A percentile compares a stretch with the other conserved stretches of the same genome.
phyloP scores from a whole-genome alignment of 495 filamentous ascomycete genomes.

The Aspergillus indologenus region DNA sequence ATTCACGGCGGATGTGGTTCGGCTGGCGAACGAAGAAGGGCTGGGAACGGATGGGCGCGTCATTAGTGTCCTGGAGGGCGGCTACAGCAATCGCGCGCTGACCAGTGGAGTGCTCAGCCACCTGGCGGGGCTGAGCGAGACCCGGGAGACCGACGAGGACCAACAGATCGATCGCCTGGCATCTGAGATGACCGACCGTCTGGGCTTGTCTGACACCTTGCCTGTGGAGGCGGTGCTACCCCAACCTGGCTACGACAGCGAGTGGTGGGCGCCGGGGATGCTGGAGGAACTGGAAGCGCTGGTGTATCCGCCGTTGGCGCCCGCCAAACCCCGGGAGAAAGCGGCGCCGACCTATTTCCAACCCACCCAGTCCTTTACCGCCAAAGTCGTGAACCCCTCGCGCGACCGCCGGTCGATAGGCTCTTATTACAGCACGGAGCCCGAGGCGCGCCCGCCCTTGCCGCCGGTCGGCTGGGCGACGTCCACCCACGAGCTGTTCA shows the following conservation, averaged over 20 bases:
- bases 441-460: constrained; percentile 56
- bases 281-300: constrained; percentile 65
- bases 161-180: constrained; percentile 19
- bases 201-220: constrained; percentile 15
- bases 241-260: constrained; percentile 50
- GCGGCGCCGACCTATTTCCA: constrained; percentile 65
- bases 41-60: constrained; percentile 76
- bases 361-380: constrained; percentile 73
- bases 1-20: constrained; percentile 79
- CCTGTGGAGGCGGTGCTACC: constrained; percentile 6
- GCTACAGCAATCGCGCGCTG: constrained; percentile 89
- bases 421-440: constrained; percentile 27
- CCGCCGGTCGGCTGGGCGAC: constrained; percentile 82
- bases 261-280: constrained; percentile 71
- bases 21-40: constrained; percentile 75
- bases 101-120: constrained; percentile 87
- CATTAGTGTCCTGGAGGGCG: constrained; percentile 91
- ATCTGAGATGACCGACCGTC: constrained; percentile 27
- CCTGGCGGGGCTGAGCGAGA: constrained; percentile 67
- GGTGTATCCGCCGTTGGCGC: constrained; percentile 44
- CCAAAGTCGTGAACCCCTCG: constrained; percentile 63
- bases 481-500: constrained; percentile 75
- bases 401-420: constrained; percentile 49
- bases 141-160: background rate
- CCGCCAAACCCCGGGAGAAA: constrained; percentile 49